These are phyloP conservation scores for Coniophora puteana DNA, from an alignment of 1,284 basidiomycete species.

Conservation along the genomic window DNA sequence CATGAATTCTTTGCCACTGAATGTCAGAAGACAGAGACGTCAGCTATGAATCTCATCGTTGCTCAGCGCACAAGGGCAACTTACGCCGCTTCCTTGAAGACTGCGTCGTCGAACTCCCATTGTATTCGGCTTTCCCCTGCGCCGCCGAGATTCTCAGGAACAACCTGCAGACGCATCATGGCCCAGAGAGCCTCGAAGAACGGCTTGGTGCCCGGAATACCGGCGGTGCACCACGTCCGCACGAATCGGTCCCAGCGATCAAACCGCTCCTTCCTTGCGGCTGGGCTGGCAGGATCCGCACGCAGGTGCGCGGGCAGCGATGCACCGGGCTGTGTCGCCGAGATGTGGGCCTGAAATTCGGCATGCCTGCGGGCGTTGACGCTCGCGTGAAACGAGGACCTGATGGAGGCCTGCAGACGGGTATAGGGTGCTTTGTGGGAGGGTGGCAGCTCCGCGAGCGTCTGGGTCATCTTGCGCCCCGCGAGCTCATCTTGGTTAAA, in stretches of 20 bases:
- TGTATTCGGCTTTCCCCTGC: slow-evolving; percentile 62
- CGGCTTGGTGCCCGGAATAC: slow-evolving; percentile 77
- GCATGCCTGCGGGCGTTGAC: slow-evolving; percentile 65
- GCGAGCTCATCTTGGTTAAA: slow-evolving; percentile 73
- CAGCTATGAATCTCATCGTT: slow-evolving; percentile 11
- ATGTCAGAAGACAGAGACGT: slow-evolving; percentile 15
- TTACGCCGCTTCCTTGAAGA: slow-evolving; percentile 81
- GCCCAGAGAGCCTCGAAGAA: slow-evolving; percentile 79
- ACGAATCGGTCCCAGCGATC: slow-evolving; percentile 69
- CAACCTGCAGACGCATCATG: slow-evolving; percentile 66
- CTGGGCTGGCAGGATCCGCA: slow-evolving; percentile 51
- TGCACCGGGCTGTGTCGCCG: slow-evolving; percentile 66
- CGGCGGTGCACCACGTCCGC: slow-evolving; percentile 71
- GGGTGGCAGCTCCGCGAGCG: slow-evolving; percentile 67
- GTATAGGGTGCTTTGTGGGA: slow-evolving; percentile 75
- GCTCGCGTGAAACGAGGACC: slow-evolving; percentile 71
- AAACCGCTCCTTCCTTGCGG: slow-evolving; percentile 70
- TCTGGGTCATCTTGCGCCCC: slow-evolving; percentile 74
- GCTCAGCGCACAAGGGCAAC: slow-evolving; percentile 28
- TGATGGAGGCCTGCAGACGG: slow-evolving; percentile 71
- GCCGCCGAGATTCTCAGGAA: slow-evolving; percentile 70
- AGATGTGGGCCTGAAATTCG: slow-evolving; percentile 74
- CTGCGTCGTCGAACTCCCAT: slow-evolving; percentile 82
- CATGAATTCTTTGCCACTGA: slow-evolving; percentile 81
- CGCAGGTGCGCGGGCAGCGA: slow-evolving; percentile 69